These are phyloP conservation scores for Pneumocystis wakefieldiae DNA, from an alignment of 1,139 yeast species.

Conservation along the genomic window DNA sequence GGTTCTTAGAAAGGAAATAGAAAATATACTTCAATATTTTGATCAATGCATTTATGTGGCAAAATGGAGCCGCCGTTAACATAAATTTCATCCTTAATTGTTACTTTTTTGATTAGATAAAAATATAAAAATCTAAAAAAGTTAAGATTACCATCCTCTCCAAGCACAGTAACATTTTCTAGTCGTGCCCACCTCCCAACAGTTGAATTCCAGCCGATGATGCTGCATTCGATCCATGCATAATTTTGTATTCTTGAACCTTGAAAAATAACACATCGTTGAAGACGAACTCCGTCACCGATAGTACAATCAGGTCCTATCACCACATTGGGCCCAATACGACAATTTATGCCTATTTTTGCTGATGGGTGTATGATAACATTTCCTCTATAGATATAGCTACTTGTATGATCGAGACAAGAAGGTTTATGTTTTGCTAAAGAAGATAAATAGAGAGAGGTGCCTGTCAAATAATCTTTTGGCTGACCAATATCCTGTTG, in stretches of 20 bases:
- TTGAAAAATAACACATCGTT: conserved; percentile 82
- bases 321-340: conserved; percentile 96
- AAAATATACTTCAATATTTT: conserved; percentile 64
- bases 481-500: conserved; percentile 89
- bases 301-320: conserved; percentile 93
- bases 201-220: conserved; percentile 98
- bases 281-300: conserved; percentile 98
- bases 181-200: conserved; percentile 99
- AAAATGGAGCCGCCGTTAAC: conserved; percentile 89
- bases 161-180: conserved; percentile 93
- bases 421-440: conserved; percentile 67
- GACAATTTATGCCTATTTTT: conserved; percentile 78
- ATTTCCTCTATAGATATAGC: conserved; percentile 77
- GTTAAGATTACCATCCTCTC: conserved; percentile 95
- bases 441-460: conserved; percentile 80
- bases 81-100: conserved; percentile 77
- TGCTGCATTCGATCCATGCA: conserved; percentile 94
- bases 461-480: conserved; percentile 96
- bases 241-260: conserved; percentile 91
- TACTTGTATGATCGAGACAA: conserved; percentile 43
- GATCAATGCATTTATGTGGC: conserved; percentile 94
- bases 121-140: not conserved
- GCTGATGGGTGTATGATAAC: conserved; percentile 93
- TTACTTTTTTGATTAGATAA: not conserved
- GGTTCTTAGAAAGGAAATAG: not conserved